Evolutionary conservation across 2,329 filamentous ascomycete species (phyloP).

Genomic region (Fusarium liriodendri): DNA sequence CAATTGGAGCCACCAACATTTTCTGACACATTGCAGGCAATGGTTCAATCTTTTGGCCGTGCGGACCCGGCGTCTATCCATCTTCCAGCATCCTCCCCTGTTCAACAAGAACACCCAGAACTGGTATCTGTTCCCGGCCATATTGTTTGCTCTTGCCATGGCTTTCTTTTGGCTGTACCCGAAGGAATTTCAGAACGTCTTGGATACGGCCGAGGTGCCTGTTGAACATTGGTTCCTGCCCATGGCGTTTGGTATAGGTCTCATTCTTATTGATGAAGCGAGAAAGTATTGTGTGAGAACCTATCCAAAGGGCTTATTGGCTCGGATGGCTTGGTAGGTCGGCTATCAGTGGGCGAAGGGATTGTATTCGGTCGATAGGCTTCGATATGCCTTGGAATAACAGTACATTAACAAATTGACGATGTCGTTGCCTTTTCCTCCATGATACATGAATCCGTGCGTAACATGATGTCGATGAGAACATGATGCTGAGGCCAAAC

Average conservation of each 20-base stretch:
- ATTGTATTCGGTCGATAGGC: constrained; percentile 5
- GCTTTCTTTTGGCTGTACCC: constrained; percentile 79
- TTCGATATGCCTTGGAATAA: constrained; percentile 7
- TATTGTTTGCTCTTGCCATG: constrained; percentile 75
- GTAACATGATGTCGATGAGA: not conserved
- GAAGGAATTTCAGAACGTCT: constrained; percentile 69
- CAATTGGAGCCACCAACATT: not conserved
- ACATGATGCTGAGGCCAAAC: not conserved
- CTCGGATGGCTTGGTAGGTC: constrained; percentile 23
- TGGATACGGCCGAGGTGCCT: constrained; percentile 72
- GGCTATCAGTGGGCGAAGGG: not conserved
- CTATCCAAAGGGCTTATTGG: constrained; percentile 20
- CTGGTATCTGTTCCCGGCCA: constrained; percentile 75
- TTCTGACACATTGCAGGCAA: constrained; percentile 54
- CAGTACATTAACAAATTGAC: not conserved
- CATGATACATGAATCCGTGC: constrained; percentile 10
- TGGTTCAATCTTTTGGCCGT: constrained; percentile 81
- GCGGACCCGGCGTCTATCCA: constrained; percentile 71
- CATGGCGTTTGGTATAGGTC: constrained; percentile 70
- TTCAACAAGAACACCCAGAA: constrained; percentile 76
- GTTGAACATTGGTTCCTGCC: constrained; percentile 83
- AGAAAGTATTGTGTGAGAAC: constrained; percentile 27
- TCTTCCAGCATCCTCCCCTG: constrained; percentile 78
- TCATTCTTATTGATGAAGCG: constrained; percentile 23
- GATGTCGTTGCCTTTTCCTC: not conserved